Evolutionary conservation across 225 moss, liverwort and hornwort species (phyloP).

Genomic region (Asterella californica): DNA sequence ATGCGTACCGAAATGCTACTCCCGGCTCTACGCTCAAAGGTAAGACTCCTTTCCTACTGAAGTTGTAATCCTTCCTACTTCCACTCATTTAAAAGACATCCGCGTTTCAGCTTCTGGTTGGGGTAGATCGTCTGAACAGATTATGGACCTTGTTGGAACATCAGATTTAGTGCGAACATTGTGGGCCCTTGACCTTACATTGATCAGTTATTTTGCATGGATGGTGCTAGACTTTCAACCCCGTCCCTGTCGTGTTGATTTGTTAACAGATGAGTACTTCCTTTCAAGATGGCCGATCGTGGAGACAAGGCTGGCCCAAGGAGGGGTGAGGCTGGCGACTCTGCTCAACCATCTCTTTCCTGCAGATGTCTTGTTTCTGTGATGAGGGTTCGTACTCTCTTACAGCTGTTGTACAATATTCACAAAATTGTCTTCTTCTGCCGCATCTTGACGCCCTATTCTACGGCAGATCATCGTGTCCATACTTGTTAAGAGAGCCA

Average conservation of each 20-base stretch:
- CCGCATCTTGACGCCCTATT: too few species aligned
- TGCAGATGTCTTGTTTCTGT: neutral
- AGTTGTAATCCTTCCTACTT: neutral
- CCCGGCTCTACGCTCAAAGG: slow-evolving; percentile 54
- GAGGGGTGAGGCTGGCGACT: slow-evolving; percentile 73
- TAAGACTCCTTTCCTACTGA: slow-evolving; percentile 2
- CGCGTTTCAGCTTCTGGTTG: neutral
- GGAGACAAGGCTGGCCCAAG: slow-evolving; percentile 72
- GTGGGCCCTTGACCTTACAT: neutral
- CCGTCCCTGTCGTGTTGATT: neutral
- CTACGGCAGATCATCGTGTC: too few species aligned
- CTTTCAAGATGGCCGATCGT: slow-evolving; percentile 69
- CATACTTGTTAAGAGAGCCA: too few species aligned
- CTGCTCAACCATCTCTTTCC: slow-evolving; percentile 64
- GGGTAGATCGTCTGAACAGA: neutral
- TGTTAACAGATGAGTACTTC: slow-evolving; percentile 66
- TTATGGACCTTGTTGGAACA: neutral
- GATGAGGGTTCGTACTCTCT: neutral
- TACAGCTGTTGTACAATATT: too few species aligned
- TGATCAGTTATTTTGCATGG: neutral
- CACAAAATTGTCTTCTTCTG: too few species aligned
- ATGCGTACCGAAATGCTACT: slow-evolving; percentile 71
- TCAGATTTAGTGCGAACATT: neutral
- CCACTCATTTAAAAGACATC: neutral
- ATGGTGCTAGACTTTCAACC: neutral